Evolutionary conservation across 371 early-diverging fungal species (phyloP).

Genomic region (Apophysomyces ossiformis): DNA sequence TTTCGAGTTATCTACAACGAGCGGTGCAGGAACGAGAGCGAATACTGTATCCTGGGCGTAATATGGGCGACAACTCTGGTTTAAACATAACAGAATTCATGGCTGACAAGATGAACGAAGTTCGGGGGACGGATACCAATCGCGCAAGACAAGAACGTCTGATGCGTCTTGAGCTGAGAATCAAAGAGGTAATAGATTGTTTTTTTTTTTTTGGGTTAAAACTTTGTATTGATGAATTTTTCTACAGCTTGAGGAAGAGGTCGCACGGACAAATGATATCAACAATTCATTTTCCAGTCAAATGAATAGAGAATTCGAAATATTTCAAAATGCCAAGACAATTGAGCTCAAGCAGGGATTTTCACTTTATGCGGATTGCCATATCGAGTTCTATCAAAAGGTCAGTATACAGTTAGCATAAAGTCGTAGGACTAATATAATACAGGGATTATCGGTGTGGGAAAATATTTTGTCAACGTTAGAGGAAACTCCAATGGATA

Average conservation of each 20-base stretch:
- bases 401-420: conserved; percentile 35
- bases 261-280: conserved; percentile 72
- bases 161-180: conserved; percentile 67
- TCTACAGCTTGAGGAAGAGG: conserved; percentile 75
- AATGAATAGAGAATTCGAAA: conserved; percentile 80
- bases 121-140: conserved; percentile 87
- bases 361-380: conserved; percentile 73
- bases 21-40: conserved; percentile 67
- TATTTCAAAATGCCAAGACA: conserved; percentile 79
- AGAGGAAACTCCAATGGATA: conserved; percentile 26
- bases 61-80: conserved; percentile 42
- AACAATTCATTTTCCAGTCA: conserved; percentile 77
- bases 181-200: conserved; percentile 66
- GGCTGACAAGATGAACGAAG: conserved; percentile 88
- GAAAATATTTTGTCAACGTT: conserved; percentile 46
- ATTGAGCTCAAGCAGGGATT: conserved; percentile 80
- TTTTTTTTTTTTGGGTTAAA: neutral
- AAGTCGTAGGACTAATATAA: neutral
- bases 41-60: conserved; percentile 56
- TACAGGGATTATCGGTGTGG: conserved; percentile 48
- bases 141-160: conserved; percentile 78
- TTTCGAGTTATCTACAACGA: conserved; percentile 75
- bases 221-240: neutral
- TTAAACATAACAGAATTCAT: conserved; percentile 78
- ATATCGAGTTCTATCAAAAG: conserved; percentile 84